A percentile compares a stretch with the other conserved stretches of the same genome.
phyloP scores from a whole-genome alignment of 2,329 filamentous ascomycete species.

The Ophiognomonia clavigignenti-juglandacearum region DNA sequence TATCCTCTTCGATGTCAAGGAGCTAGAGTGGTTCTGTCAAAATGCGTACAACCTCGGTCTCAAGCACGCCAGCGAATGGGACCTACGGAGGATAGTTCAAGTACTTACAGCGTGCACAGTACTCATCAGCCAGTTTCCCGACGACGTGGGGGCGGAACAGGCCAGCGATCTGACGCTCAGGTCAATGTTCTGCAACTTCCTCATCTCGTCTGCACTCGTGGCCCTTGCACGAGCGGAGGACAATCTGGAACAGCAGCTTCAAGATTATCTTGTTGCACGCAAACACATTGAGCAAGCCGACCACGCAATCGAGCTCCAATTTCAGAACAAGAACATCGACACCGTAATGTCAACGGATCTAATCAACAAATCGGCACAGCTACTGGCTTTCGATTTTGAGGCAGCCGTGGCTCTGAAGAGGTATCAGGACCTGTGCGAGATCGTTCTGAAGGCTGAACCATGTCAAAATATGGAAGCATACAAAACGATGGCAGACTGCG shows the following conservation, averaged over 20 bases:
- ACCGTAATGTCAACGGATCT: constrained; percentile 47
- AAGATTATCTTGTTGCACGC: constrained; percentile 58
- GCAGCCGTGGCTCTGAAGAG: constrained; percentile 60
- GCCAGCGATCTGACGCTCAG: constrained; percentile 51
- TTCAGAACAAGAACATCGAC: constrained; percentile 32
- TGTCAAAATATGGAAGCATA: constrained; percentile 44
- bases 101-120: constrained; percentile 51
- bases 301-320: constrained; percentile 32
- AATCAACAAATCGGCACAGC: constrained; percentile 54
- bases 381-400: constrained; percentile 78
- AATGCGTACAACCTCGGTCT: constrained; percentile 77
- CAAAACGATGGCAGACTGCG: constrained; percentile 62
- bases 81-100: constrained; percentile 46
- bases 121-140: constrained; percentile 48
- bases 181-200: constrained; percentile 65
- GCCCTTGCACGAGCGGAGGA: constrained; percentile 49
- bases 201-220: constrained; percentile 49
- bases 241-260: constrained; percentile 43
- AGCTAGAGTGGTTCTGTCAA: constrained; percentile 80
- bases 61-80: constrained; percentile 51
- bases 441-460: constrained; percentile 48
- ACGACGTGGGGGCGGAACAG: constrained; percentile 35
- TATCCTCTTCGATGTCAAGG: constrained; percentile 53
- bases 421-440: constrained; percentile 60
- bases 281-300: constrained; percentile 59